Evolutionary conservation across 2,329 filamentous ascomycete species (phyloP).

Genomic region (Epicoccum sorghinum): DNA sequence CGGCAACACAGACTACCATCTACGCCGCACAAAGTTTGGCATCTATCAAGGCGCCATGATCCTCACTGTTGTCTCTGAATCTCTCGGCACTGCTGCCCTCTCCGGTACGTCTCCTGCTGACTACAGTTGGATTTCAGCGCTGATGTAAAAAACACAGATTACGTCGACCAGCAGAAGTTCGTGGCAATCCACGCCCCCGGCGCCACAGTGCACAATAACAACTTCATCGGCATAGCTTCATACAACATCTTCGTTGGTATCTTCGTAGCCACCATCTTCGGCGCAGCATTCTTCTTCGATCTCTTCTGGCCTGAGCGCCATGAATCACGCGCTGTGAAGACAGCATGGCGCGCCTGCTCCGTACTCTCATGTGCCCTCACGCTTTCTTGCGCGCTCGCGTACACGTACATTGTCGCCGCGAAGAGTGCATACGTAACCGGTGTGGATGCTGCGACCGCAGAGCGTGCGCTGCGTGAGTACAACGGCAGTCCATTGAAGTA

Average conservation of each 20-base stretch:
- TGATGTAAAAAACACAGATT: constrained; percentile 49
- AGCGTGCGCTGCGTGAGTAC: constrained; percentile 45
- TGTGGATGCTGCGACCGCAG: constrained; percentile 38
- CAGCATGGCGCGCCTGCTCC: constrained; percentile 62
- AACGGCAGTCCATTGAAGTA: constrained; percentile 52
- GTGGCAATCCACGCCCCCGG: constrained; percentile 50
- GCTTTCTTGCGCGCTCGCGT: constrained; percentile 55
- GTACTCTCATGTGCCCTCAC: constrained; percentile 56
- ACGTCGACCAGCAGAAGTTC: constrained; percentile 60
- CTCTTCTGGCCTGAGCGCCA: constrained; percentile 64
- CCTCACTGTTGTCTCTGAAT: constrained; percentile 62
- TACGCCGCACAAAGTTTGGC: constrained; percentile 64
- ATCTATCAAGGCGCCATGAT: constrained; percentile 67
- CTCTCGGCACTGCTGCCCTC: constrained; percentile 61
- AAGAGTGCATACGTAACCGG: constrained; percentile 55
- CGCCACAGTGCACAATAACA: constrained; percentile 59
- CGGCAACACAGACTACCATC: constrained; percentile 59
- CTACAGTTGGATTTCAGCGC: neutral
- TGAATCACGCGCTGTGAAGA: constrained; percentile 56
- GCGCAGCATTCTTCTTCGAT: constrained; percentile 66
- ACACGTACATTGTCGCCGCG: constrained; percentile 59
- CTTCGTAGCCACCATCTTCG: constrained; percentile 64
- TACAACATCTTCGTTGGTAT: constrained; percentile 67
- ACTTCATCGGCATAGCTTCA: constrained; percentile 61
- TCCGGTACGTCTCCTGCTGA: constrained; percentile 50